Percentiles rank a stretch among this genome's conserved stretches.
These are phyloP conservation scores for Salix udensis DNA, from an alignment of 345 rosid species.

Conservation along the genomic window DNA sequence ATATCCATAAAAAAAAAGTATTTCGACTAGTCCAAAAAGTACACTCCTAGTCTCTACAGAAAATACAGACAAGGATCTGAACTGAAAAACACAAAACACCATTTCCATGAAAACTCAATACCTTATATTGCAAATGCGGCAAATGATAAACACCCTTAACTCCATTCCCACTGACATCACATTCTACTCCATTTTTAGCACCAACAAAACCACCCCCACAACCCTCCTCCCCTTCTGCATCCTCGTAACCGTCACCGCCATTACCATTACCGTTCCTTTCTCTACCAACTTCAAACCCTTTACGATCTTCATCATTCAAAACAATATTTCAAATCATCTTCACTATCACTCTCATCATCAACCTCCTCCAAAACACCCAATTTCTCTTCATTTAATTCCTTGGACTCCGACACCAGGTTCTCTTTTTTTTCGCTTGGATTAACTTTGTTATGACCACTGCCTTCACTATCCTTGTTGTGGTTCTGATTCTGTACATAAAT, in stretches of 20 bases:
- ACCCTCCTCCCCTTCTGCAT: constrained; percentile 9
- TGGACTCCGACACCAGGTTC: constrained; percentile 3
- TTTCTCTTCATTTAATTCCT: constrained; percentile 15
- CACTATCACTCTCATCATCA: constrained; percentile 45
- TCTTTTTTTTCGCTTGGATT: neutral
- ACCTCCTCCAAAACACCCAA: constrained; percentile 13
- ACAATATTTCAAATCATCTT: constrained; percentile 67
- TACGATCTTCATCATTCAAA: constrained; percentile 52
- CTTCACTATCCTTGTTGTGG: neutral
- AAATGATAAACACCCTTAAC: neutral
- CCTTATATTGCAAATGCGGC: constrained; percentile 26
- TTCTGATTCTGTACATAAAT: constrained; percentile 15
- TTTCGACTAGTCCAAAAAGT: too few species aligned
- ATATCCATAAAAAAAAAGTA: too few species aligned
- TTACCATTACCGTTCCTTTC: neutral
- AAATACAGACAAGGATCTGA: neutral
- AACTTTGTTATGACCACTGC: neutral
- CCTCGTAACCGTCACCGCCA: constrained; percentile 9
- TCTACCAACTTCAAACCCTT: constrained; percentile 12
- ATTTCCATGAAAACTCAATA: constrained; percentile 11
- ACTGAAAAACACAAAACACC: neutral
- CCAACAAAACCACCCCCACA: neutral
- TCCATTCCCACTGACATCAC: constrained; percentile 12
- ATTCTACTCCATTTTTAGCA: neutral
- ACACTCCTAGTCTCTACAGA: too few species aligned